These are phyloP conservation scores for Phycomyces nitens DNA, from an alignment of 192 early-diverging fungal species.

Conservation along the genomic window DNA sequence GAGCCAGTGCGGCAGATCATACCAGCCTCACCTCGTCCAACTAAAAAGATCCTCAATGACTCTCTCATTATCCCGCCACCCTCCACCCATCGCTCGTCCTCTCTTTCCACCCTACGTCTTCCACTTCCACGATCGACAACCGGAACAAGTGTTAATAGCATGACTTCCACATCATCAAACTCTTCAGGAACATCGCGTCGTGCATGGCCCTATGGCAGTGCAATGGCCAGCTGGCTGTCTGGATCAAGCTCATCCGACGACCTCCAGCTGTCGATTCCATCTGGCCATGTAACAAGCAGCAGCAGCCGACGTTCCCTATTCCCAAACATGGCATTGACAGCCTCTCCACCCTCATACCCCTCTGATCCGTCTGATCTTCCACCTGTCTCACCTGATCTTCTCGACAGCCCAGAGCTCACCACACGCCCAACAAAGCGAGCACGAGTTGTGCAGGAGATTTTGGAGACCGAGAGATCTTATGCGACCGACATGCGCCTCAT, in stretches of 20 bases:
- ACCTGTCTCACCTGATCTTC: neutral
- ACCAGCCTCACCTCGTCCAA: neutral
- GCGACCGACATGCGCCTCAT: slow-evolving; percentile 72
- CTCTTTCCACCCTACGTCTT: neutral
- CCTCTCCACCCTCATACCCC: neutral
- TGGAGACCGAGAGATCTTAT: slow-evolving; percentile 70
- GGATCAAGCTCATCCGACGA: slow-evolving; percentile 12
- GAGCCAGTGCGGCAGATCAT: slow-evolving; percentile 17
- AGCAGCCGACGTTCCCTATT: neutral
- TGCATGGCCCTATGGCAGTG: neutral
- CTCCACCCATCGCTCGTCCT: neutral
- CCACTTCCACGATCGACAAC: slow-evolving; percentile 11
- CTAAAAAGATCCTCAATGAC: too few relatives aligned
- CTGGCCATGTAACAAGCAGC: too few relatives aligned
- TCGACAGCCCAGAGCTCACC: neutral
- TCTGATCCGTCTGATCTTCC: neutral
- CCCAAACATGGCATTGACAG: neutral
- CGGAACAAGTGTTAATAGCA: slow-evolving; percentile 18
- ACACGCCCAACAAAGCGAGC: slow-evolving; percentile 1
- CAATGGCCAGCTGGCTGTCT: neutral
- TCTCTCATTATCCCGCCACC: neutral
- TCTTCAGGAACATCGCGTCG: slow-evolving; percentile 5
- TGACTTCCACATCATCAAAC: slow-evolving; percentile 14
- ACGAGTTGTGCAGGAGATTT: slow-evolving; percentile 64
- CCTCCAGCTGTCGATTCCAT: neutral